phyloP scores from a whole-genome alignment of 257 asterid genomes.

The Fraxinus anomala region DNA sequence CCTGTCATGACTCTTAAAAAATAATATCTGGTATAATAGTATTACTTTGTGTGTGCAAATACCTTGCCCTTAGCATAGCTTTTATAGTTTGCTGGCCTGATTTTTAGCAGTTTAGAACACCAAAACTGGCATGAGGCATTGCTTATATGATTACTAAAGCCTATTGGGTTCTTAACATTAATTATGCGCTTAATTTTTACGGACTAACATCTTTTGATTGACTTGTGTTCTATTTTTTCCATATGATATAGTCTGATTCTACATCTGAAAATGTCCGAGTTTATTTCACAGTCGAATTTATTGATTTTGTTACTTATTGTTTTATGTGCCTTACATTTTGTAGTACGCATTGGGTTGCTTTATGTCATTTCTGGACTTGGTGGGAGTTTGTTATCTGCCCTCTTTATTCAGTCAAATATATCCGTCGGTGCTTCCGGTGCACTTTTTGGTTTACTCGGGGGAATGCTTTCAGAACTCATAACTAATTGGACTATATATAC shows the following conservation, averaged over 20 bases:
- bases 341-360: slow-evolving; percentile 77
- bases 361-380: slow-evolving; percentile 87
- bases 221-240: background rate
- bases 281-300: background rate
- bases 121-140: background rate
- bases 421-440: slow-evolving; percentile 99
- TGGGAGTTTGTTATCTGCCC: slow-evolving; percentile 79
- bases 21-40: too few relatives aligned
- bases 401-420: slow-evolving; percentile 76
- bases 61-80: background rate
- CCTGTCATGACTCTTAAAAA: background rate
- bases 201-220: background rate
- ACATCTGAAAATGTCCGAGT: background rate
- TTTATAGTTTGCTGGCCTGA: background rate
- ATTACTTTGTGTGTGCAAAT: background rate
- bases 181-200: background rate
- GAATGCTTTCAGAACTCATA: slow-evolving; percentile 87
- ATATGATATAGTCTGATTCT: background rate
- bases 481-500: slow-evolving; percentile 90
- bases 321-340: slow-evolving; percentile 16
- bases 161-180: background rate
- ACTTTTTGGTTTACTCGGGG: slow-evolving; percentile 85
- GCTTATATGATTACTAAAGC: background rate
- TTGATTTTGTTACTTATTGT: background rate
- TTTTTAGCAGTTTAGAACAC: slow-evolving; percentile 3